Percentiles rank a stretch among this genome's conserved stretches.
phyloP scores from a whole-genome alignment of 345 rosid species.

The Litchi chinensis region DNA sequence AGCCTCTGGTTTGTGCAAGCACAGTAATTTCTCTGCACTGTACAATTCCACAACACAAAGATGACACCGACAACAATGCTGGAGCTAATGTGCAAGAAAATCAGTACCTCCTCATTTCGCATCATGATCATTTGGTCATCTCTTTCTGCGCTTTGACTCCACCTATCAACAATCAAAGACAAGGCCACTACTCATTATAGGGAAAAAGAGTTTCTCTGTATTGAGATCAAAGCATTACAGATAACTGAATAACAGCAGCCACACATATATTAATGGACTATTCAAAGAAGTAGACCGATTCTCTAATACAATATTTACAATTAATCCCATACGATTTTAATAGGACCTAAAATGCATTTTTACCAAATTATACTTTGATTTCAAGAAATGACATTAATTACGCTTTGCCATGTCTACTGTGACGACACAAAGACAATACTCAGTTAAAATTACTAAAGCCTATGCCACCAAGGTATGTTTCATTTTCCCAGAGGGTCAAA shows the following conservation, averaged over 20 bases:
- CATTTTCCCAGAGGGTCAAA: background rate
- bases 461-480: background rate
- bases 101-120: constrained; percentile 27
- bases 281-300: background rate
- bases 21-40: constrained; percentile 41
- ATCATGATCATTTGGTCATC: constrained; percentile 33
- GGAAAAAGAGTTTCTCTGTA: background rate
- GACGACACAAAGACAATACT: background rate
- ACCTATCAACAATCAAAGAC: constrained; percentile 40
- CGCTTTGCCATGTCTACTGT: background rate
- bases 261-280: background rate
- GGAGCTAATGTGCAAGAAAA: constrained; percentile 34
- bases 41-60: constrained; percentile 38
- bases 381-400: background rate
- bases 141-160: constrained; percentile 72
- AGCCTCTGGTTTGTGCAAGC: constrained; percentile 33
- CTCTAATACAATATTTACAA: background rate
- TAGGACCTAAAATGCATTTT: background rate
- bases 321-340: background rate
- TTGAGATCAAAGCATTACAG: background rate
- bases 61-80: constrained; percentile 18
- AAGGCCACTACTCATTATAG: background rate
- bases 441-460: background rate
- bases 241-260: background rate
- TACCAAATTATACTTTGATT: background rate